phyloP scores from a whole-genome alignment of 2,329 filamentous ascomycete genomes.

The Tolypocladium guangdongense region DNA sequence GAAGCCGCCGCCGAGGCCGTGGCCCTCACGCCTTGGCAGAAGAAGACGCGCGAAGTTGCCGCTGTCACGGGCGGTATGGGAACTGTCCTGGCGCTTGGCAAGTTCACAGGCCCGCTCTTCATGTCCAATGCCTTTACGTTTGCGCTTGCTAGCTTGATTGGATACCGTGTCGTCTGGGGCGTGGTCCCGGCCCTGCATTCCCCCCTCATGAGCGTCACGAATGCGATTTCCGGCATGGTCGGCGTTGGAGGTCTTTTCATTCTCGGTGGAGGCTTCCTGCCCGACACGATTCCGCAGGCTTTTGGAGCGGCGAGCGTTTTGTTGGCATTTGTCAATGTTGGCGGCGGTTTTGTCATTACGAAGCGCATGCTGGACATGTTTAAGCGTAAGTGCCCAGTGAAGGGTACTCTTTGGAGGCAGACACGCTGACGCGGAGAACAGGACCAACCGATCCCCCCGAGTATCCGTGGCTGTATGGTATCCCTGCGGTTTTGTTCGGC shows the following conservation, averaged over 20 bases:
- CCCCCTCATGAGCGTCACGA: constrained; percentile 85
- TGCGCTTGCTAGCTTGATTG: constrained; percentile 71
- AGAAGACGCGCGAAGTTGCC: constrained; percentile 64
- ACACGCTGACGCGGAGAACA: constrained; percentile 15
- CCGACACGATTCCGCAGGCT: constrained; percentile 65
- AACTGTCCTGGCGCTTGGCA: constrained; percentile 63
- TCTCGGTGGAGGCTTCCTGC: constrained; percentile 70
- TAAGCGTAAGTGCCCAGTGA: constrained; percentile 39
- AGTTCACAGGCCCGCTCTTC: constrained; percentile 70
- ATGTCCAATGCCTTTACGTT: constrained; percentile 86
- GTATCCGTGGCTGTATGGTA: constrained; percentile 76
- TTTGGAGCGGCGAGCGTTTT: constrained; percentile 73
- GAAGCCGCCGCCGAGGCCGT: constrained; percentile 43
- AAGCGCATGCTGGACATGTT: constrained; percentile 94
- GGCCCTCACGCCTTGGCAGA: constrained; percentile 72
- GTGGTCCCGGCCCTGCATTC: constrained; percentile 76
- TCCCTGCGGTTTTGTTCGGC: constrained; percentile 67
- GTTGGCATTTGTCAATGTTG: constrained; percentile 79
- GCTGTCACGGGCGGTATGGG: constrained; percentile 70
- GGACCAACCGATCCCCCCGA: constrained; percentile 76
- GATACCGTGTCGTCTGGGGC: constrained; percentile 83
- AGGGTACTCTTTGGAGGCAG: too few relatives aligned
- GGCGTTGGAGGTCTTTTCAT: constrained; percentile 82
- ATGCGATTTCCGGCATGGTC: constrained; percentile 88
- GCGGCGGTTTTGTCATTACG: constrained; percentile 82